Evolutionary conservation across 2,329 filamentous ascomycete genomes (phyloP), one percentile per base, ranked within the genome.

Genomic region (Didymella pinodella): DNA sequence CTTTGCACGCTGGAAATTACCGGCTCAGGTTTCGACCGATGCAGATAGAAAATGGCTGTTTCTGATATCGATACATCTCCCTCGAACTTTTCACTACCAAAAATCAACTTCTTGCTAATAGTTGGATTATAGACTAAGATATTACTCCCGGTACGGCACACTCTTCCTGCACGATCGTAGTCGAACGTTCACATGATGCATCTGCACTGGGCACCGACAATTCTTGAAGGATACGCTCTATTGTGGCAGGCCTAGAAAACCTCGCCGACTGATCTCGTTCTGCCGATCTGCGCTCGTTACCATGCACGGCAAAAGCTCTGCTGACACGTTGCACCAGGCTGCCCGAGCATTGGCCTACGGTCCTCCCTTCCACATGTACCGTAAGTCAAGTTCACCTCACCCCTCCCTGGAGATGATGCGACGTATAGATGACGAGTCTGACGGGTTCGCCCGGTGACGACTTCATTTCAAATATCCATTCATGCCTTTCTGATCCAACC

Each of bases 191-290:
- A 72, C 69, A 87, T 91, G 91, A 94, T 93, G 91, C 92, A 61
- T 90, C 84, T 91, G 93, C 93, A 97, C 93, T 97, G 93, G 93
- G 93, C 93, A 94, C 93, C 90, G 92, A 96, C 79, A 82, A 81
- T 80, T 83, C 79, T 88, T 92, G 92, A 93, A 78, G 91, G 93
- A 88, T 86, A 90, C 87, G 92, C 92, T 91, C 75, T 81, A 86
- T 91, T 91, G 92, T 81, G 92, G 91, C 92, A 96, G 92, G 93
- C 93, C 92, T 97, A 96, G 92, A 96, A 97, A 97, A 96, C 93
- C 93, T 96, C 88, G 92, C 91, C 93, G 91, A 94, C 93, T 96
- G 93, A 96, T 82, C 75, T 49, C 45, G 54, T 57, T 57, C 36
- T 43, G 25, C 31, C 26, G 41, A n/a, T 44, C 58, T 38, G 22